Evolutionary conservation across 306 rosid genomes (phyloP).

Genomic region (Dryas octopetala): DNA sequence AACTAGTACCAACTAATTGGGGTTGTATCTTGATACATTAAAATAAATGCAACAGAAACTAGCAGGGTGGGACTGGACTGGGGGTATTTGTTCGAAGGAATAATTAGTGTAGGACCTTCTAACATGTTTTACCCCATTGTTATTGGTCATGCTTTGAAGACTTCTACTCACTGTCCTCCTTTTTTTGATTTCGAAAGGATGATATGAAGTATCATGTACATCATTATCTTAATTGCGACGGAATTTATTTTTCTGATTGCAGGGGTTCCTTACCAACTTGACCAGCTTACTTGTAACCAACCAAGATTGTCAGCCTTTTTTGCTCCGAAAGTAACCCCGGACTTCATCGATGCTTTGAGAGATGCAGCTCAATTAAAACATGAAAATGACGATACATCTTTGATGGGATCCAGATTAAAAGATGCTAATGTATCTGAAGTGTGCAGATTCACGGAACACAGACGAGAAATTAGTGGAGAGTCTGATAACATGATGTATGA

Average conservation of each 20-base stretch:
- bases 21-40: not conserved
- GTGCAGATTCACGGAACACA: slow-evolving; percentile 32
- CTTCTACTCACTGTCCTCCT: slow-evolving; percentile 5
- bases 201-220: not conserved
- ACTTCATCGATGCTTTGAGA: slow-evolving; percentile 32
- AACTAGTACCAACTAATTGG: not conserved
- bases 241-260: slow-evolving; percentile 18
- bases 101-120: slow-evolving; percentile 1
- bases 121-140: not conserved
- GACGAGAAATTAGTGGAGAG: slow-evolving; percentile 29
- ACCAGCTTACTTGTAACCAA: slow-evolving; percentile 64
- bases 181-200: not conserved
- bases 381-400: slow-evolving; percentile 42
- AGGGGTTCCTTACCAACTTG: slow-evolving; percentile 90
- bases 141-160: slow-evolving; percentile 6
- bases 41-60: not conserved
- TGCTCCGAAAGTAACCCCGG: slow-evolving; percentile 43
- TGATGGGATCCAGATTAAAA: slow-evolving; percentile 36
- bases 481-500: slow-evolving; percentile 35
- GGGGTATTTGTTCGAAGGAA: not conserved
- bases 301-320: slow-evolving; percentile 74
- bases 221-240: not conserved
- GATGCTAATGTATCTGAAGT: slow-evolving; percentile 34
- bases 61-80: not conserved
- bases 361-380: slow-evolving; percentile 34